These are phyloP conservation scores for Leishmania turanica DNA, from an alignment of 208 protist species.

Conservation along the genomic window DNA sequence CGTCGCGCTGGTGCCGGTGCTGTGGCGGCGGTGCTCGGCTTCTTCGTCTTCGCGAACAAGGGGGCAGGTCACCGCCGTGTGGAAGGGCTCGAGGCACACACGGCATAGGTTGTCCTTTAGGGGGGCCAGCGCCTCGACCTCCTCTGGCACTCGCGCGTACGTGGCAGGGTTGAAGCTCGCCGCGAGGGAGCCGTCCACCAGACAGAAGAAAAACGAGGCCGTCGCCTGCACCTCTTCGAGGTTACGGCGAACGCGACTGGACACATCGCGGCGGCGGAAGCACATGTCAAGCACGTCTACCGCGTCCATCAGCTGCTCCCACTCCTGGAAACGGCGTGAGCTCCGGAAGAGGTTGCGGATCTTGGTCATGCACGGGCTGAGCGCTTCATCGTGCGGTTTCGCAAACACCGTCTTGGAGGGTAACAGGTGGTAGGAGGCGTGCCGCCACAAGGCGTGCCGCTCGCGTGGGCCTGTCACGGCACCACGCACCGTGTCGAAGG, in stretches of 20 bases:
- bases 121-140: conserved; percentile 59
- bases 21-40: conserved; percentile 30
- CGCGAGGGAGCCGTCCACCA: conserved; percentile 80
- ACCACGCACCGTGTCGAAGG: conserved; percentile 82
- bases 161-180: conserved; percentile 58
- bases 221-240: conserved; percentile 69
- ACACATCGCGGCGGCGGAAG: conserved; percentile 64
- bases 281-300: conserved; percentile 74
- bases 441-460: conserved; percentile 85
- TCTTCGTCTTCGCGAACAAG: conserved; percentile 26
- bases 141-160: conserved; percentile 80
- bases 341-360: conserved; percentile 47
- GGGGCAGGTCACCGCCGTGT: conserved; percentile 58
- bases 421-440: conserved; percentile 76
- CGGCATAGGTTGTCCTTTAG: conserved; percentile 80
- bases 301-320: conserved; percentile 56
- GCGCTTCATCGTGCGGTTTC: conserved; percentile 69
- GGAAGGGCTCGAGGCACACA: conserved; percentile 80
- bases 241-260: conserved; percentile 22
- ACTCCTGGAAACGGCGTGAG: conserved; percentile 69
- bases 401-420: conserved; percentile 83
- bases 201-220: conserved; percentile 84
- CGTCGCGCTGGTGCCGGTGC: conserved; percentile 24
- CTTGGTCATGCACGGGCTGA: conserved; percentile 67
- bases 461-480: conserved; percentile 74